Base-by-base conservation (phyloP, 768 basidiomycete genomes). In the Serpula lacrymans region DNA sequence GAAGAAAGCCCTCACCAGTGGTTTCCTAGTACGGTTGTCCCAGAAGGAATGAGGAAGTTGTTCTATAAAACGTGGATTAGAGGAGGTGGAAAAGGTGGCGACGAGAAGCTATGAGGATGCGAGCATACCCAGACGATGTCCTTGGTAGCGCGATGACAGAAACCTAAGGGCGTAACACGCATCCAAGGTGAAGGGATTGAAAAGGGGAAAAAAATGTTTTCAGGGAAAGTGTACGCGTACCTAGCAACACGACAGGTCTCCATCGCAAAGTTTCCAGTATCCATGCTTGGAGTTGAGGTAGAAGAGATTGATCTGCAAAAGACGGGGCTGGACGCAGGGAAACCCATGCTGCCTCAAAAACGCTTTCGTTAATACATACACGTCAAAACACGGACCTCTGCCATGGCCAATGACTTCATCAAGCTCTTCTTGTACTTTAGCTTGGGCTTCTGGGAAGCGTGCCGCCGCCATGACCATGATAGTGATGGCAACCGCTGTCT, bases 381-480 rank as follows among this genome's bases (percentile, higher is more conserved):
- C 33, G 11, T 10, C 2, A 9, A 11, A 11, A 18, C n/a, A 38
- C 62, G 24, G 44, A 68, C 67, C 22, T 14, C 62, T 42, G 11
- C 67, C 64, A 11, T 46, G 51, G 3, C 67, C 67, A 1, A 70
- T 54, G 1, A 71, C 53, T 0, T 49, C 18, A 26, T 72, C 68
- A 3, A 72, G 35, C 42, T 71, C 56, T 2, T 58, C 61, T 20
- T 68, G 70, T 1, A 68, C 62, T 11, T 43, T 47, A 0, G 52
- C 57, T 29, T 65, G 67, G 1, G 57, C 48, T 5, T 62, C 49
- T 0, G 69, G 70, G 32, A 59, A 53, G 14, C 49, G 46, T 0
- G 68, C 68, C 12, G 68, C 63, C 1, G 68, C 67, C 63, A 68
- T 64, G 37, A 63, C 59, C 13, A 67, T 50, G 3, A 47, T 49